Conservation (phyloP, 495 filamentous ascomycete genomes). For the Trichodelitschia bisporula region DNA sequence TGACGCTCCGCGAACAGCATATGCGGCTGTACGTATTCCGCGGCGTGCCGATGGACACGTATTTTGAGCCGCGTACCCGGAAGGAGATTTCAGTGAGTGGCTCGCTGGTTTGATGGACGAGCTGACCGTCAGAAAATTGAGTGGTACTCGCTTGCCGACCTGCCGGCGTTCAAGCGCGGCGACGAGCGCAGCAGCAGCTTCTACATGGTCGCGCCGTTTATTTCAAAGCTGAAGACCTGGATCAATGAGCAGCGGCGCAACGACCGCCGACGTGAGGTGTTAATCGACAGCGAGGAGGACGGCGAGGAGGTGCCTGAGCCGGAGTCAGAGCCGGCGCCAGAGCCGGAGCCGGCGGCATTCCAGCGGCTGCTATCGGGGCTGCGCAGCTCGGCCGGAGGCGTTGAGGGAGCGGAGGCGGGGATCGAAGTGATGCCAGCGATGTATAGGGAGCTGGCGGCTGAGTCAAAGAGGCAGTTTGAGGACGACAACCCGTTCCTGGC, state of each 20-base stretch:
- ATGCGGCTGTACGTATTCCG: constrained; percentile 79
- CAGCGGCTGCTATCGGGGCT: too few species aligned
- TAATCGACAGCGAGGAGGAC: too few species aligned
- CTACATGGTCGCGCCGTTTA: constrained; percentile 92
- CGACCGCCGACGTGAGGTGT: too few species aligned
- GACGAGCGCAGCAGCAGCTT: constrained; percentile 61
- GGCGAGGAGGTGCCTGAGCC: too few species aligned
- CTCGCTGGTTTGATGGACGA: not conserved
- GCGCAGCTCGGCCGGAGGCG: too few species aligned
- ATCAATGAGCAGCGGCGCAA: constrained; percentile 55
- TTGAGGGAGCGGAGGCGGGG: too few species aligned
- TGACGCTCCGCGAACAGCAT: constrained; percentile 78
- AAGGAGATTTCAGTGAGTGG: constrained; percentile 63
- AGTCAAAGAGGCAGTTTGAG: too few species aligned
- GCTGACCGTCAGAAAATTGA: constrained; percentile 18
- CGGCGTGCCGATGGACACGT: constrained; percentile 57
- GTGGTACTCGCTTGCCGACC: constrained; percentile 74
- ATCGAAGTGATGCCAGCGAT: too few species aligned
- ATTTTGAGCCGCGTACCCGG: constrained; percentile 70
- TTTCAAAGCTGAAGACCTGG: constrained; percentile 73
- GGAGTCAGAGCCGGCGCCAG: too few species aligned
- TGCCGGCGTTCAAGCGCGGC: constrained; percentile 55
- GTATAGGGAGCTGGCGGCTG: too few species aligned
- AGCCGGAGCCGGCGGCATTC: too few species aligned
- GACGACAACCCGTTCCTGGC: too few species aligned